Conservation (phyloP, 495 filamentous ascomycete species). For the Clohesyomyces aquaticus region DNA sequence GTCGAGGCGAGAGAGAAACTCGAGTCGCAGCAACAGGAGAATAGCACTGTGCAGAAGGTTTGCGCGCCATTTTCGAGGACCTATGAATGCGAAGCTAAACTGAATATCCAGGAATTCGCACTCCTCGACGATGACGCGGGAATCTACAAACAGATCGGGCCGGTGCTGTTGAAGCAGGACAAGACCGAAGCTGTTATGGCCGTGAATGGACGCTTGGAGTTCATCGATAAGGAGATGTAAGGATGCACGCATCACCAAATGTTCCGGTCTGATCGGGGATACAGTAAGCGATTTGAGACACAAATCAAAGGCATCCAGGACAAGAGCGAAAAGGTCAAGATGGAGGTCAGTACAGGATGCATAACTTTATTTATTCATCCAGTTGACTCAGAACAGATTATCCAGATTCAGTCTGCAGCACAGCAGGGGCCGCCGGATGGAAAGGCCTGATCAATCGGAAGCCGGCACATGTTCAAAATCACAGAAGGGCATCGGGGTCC, state of each 20-base stretch:
- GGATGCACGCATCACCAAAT: slow-evolving; percentile 33
- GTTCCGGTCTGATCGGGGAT: slow-evolving; percentile 4
- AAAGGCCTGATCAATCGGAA: not conserved
- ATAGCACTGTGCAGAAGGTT: slow-evolving; percentile 82
- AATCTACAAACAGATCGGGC: slow-evolving; percentile 94
- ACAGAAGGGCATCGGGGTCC: not conserved
- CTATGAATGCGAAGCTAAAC: not conserved
- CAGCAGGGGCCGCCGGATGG: slow-evolving; percentile 34
- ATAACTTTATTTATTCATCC: not conserved
- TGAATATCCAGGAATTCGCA: slow-evolving; percentile 69
- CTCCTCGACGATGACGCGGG: slow-evolving; percentile 75
- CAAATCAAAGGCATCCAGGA: slow-evolving; percentile 79
- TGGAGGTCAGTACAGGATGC: slow-evolving; percentile 62
- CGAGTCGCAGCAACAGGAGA: slow-evolving; percentile 92
- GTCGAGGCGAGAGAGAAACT: slow-evolving; percentile 87
- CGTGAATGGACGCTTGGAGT: slow-evolving; percentile 86
- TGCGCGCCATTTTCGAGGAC: not conserved
- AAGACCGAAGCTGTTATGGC: slow-evolving; percentile 83
- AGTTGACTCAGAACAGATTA: slow-evolving; percentile 37
- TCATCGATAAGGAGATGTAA: slow-evolving; percentile 93
- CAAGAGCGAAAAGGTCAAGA: slow-evolving; percentile 80
- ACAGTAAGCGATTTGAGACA: slow-evolving; percentile 77
- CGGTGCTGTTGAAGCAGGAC: slow-evolving; percentile 93
- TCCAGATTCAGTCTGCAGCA: slow-evolving; percentile 42
- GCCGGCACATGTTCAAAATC: not conserved